Base-by-base conservation (phyloP, 441 rosid genomes). In the Aquilaria agallochum region DNA sequence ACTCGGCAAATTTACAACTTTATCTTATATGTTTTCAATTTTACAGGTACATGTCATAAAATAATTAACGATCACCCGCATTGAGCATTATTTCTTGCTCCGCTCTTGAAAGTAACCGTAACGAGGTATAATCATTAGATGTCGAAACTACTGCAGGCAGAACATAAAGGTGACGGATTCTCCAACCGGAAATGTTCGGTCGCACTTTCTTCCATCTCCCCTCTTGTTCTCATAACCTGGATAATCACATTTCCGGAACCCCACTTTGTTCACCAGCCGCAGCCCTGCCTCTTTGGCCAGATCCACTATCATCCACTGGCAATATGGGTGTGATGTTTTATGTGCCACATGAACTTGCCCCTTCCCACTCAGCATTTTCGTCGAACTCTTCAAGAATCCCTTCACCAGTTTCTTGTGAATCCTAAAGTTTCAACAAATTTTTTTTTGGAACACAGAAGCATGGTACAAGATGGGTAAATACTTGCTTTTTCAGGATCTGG, bases 281-380 rank as follows among this genome's bases (percentile, higher is more conserved):
- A 74, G 55, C 57, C 75, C 76, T 50, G 57, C 66, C 47, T 5
- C 62, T 3, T 32, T 3, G 2, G 66, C 79, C 11, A 78, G 67
- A 2, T 50, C 12, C 65, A 55, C 11, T 11, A 74, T 66, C 48
- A 15, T 2, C 77, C 82, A 78, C 3, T 9, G 11, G 0, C 11
- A 53, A 52, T 63, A 78, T 13, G 82, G 79, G 44, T 69, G 52
- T 10, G 67, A 31, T 31, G 71, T 74, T 50, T 78, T 78, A 68
- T 72, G 77, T 0, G 77, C 69, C 4, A 74, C 56, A 33, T 78
- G 75, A 55, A 72, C 68, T 63, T 69, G 71, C 2, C 82, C 82
- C 3, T 60, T 33, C 5, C 56, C 62, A 34, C 40, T 56, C 70
- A 78, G 46, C 79, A 74, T 63, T 50, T 72, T 58, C 14, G 15